Base-by-base conservation (phyloP, 352 stramenopile species). In the Achlya hypogyna region DNA sequence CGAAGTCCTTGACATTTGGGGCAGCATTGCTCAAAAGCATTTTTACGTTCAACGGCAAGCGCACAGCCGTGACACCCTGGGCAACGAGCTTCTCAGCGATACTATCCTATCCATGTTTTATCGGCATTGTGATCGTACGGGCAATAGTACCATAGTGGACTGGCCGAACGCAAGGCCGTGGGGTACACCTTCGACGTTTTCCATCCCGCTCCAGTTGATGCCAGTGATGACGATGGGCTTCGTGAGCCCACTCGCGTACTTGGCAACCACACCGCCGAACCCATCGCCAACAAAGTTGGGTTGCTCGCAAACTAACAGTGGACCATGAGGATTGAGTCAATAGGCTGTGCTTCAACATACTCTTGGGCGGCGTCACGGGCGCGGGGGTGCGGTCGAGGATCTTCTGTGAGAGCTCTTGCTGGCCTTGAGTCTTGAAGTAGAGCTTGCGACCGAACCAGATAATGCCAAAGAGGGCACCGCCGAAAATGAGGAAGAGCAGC, bases 151-250 rank as follows among this genome's bases (percentile, higher is more conserved):
- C 51, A 91, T 51, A 45, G 86, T 81, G 47, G 71, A 79, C 74
- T 91, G 82, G 22, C 82, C 81, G 4, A 73, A 81, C 0, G 82
- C 82, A 3, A 93, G 74, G 9, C 84, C 84, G 58, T 93, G 82
- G 0, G 84, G 84, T 23, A 93, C 82, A 14, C 84, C 84, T 52
- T 91, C 82, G 0, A 71, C 29, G 68, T 93, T 91, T 72, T 93
- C 84, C 84, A 93, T 93, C 56, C 84, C 84, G 53, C 82, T 93
- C 84, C 84, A 93, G 71, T 93, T 93, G 72, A 93, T 89, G 35
- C 84, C 84, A n/a, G 82, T 93, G 59, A 93, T 87, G 45, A 84
- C 75, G 6, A 93, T 71, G 51, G 86, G 76, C 65, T 87, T 62
- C 63, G 84, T 84, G 35, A 79, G 75, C 27, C 74, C 79, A 58